These are phyloP conservation scores for Clavariopsis aquatica DNA, from an alignment of 495 filamentous ascomycete species.

Conservation along the genomic window DNA sequence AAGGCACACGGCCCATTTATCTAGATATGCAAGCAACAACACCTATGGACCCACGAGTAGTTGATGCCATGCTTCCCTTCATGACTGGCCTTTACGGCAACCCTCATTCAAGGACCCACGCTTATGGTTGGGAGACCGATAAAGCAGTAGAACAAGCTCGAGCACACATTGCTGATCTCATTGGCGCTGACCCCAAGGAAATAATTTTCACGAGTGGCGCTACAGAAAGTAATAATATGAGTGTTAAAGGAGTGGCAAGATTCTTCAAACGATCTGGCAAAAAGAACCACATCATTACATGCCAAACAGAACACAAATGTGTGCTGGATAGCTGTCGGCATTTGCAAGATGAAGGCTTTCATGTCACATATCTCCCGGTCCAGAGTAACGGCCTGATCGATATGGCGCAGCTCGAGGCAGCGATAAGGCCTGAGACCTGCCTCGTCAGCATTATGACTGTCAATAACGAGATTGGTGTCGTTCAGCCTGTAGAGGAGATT, in stretches of 20 bases:
- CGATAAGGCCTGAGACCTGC: conserved; percentile 86
- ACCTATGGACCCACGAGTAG: conserved; percentile 88
- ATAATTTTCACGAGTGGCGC: conserved; percentile 98
- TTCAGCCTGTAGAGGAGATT: conserved; percentile 92
- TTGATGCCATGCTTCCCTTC: conserved; percentile 96
- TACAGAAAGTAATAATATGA: conserved; percentile 99
- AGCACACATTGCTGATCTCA: conserved; percentile 76
- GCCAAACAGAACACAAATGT: conserved; percentile 98
- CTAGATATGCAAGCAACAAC: conserved; percentile 99
- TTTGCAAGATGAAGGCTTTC: conserved; percentile 94
- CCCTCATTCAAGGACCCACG: conserved; percentile 95
- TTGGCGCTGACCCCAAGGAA: conserved; percentile 94
- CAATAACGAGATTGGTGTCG: conserved; percentile 98
- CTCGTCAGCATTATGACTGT: conserved; percentile 98
- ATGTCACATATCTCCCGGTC: conserved; percentile 93
- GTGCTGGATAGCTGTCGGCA: conserved; percentile 95
- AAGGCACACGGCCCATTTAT: conserved; percentile 92
- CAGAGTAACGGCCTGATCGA: conserved; percentile 79
- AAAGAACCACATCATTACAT: conserved; percentile 98
- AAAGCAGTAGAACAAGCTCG: conserved; percentile 87
- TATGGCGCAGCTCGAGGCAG: conserved; percentile 81
- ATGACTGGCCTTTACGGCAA: conserved; percentile 94
- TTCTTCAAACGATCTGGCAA: conserved; percentile 91
- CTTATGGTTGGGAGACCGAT: conserved; percentile 98
- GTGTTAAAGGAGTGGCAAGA: conserved; percentile 92